These are phyloP conservation scores for Blastocystis sp. DNA, from an alignment of 352 stramenopile genomes.

Conservation along the genomic window DNA sequence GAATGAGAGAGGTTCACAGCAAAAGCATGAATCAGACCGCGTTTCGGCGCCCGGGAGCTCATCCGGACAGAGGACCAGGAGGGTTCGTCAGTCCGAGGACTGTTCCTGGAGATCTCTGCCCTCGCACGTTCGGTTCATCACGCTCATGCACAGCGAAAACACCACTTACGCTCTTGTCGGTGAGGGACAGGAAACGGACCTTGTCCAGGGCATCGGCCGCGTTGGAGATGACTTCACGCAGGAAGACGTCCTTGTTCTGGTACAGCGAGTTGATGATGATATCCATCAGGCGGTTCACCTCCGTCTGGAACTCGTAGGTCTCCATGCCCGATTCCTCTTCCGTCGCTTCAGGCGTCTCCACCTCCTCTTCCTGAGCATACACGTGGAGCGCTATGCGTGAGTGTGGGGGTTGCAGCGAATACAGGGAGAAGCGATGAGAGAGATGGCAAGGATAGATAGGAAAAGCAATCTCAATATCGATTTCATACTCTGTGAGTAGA, in stretches of 20 bases:
- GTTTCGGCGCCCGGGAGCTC: constrained; percentile 16
- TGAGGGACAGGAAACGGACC: constrained; percentile 93
- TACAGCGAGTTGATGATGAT: constrained; percentile 98
- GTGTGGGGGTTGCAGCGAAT: neutral
- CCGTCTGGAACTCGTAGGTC: constrained; percentile 87
- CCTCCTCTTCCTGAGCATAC: constrained; percentile 42
- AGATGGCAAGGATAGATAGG: too few species aligned
- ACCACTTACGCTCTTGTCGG: constrained; percentile 75
- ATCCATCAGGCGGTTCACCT: constrained; percentile 97
- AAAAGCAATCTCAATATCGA: neutral
- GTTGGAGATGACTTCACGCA: constrained; percentile 98
- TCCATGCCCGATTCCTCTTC: constrained; percentile 72
- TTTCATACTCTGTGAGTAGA: neutral
- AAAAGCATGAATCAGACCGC: constrained; percentile 17
- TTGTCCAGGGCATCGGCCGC: constrained; percentile 97
- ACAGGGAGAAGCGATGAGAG: too few species aligned
- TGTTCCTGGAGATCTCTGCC: constrained; percentile 9
- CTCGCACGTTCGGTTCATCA: constrained; percentile 9
- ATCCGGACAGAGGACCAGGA: constrained; percentile 30
- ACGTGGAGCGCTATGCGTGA: neutral
- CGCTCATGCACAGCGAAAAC: neutral
- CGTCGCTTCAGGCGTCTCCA: neutral
- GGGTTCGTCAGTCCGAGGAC: constrained; percentile 74
- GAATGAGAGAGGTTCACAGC: neutral
- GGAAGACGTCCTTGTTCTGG: constrained; percentile 95